Conservation (phyloP, 352 stramenopile genomes). For the Phytophthora nicotianae region DNA sequence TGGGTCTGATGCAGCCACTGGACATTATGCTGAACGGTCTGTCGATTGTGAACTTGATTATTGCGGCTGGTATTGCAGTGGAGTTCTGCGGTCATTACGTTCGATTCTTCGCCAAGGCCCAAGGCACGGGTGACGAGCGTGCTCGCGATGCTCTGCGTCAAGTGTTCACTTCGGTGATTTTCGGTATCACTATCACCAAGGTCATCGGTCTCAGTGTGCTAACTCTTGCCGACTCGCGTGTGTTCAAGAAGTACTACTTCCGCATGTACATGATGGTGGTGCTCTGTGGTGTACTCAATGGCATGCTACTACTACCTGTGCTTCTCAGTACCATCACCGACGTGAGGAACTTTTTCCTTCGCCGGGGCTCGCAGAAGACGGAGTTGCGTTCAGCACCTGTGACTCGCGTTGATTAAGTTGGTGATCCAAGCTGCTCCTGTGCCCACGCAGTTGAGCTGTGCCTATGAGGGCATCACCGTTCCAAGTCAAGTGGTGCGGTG, state of each 20-base stretch:
- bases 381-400: conserved; percentile 30
- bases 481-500: background rate
- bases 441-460: conserved; percentile 16
- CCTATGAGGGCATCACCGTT: conserved; percentile 22
- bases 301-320: conserved; percentile 75
- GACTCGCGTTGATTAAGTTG: conserved; percentile 36
- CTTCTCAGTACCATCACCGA: conserved; percentile 56
- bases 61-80: conserved; percentile 78
- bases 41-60: conserved; percentile 87
- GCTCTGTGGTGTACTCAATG: conserved; percentile 82
- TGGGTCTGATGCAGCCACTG: conserved; percentile 62
- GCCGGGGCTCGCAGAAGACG: conserved; percentile 30
- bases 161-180: conserved; percentile 78
- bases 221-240: conserved; percentile 79
- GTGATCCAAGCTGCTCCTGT: conserved; percentile 11
- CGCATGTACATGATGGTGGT: conserved; percentile 91
- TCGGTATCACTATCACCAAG: conserved; percentile 90
- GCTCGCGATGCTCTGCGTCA: conserved; percentile 53
- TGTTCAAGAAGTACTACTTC: conserved; percentile 93
- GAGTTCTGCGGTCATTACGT: conserved; percentile 87
- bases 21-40: conserved; percentile 83
- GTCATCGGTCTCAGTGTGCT: conserved; percentile 83
- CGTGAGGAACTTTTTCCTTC: conserved; percentile 48
- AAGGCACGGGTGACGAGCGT: conserved; percentile 44
- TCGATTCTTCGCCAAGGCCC: conserved; percentile 64